Base-by-base conservation (phyloP, 352 stramenopile genomes). In the Phytophthora brassicae region DNA sequence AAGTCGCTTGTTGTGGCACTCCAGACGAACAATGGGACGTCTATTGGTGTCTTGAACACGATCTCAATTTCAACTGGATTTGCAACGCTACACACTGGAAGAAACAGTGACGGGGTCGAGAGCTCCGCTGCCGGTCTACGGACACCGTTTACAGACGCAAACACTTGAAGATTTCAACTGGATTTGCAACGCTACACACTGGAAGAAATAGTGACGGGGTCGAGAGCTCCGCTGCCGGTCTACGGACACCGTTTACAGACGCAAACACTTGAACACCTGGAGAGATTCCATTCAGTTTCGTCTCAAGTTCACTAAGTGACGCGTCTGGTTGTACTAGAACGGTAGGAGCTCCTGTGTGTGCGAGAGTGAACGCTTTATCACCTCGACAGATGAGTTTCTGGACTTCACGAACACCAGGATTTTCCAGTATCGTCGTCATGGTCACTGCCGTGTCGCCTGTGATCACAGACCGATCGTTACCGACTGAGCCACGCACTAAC, bases 391-490 rank as follows among this genome's bases (percentile, higher is more conserved):
- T 17, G 2, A 94, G 53, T n/a, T 72, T 72, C 52, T 94, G 86
- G 0, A 86, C 67, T 52, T 94, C 86, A 39, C 89, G 81, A 0
- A 90, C 66, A 1, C 86, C 86, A 14, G 86, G 80, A 16, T 89
- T 63, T 56, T 91, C 64, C 3, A 73, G 49, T 0, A 66, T 80
- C 0, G 81, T 91, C 8, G 62, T 72, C 54, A 92, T 62, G 0
- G 66, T 73, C 14, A 95, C 66, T 2, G 35, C 41, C 3, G 89
- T 88, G 44, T 77, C 77, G n/a, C 36, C 82, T 6, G 81, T 86
- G 4, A 66, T 60, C 2, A 93, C 54, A 0, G 81, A 84, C 7
- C 84, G 70, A 44, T 95, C 90, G 60, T 95, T 95, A 0, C 84
- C 84, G 0, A 75, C 43, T 0, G 82, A 84, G 7, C 84, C 86